Base-by-base conservation (phyloP, 2,329 filamentous ascomycete genomes). In the Fusarium sambucinum region DNA sequence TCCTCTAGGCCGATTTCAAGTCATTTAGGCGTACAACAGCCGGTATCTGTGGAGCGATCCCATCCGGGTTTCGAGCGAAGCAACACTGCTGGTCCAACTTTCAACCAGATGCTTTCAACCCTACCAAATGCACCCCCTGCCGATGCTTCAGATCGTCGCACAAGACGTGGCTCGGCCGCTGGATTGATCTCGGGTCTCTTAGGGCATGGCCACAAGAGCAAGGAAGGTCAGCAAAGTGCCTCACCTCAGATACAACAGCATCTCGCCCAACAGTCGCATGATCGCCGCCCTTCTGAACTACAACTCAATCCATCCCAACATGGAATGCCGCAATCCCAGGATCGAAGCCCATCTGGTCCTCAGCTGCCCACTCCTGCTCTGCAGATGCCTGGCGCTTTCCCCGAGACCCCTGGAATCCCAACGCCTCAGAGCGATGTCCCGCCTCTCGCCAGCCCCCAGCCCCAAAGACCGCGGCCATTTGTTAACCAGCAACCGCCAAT, bases 171-270 rank as follows among this genome's bases (percentile, higher is more conserved):
- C 16, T 78, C 78, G 10, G 69, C 75, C 6, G 70, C 75, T 13
- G 74, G 69, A 14, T 60, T 79, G 25, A 64, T 79, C 19, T 75
- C 75, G 5, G 73, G 73, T 4, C 60, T 78, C 12, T 40, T 78
- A 19, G 76, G 76, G 4, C 74, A 71, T 30, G 66, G 63, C 13
- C 66, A 69, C 10, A 76, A 66, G 38, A 60, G 63, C 41, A 63
- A 69, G 27, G 70, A 70, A 21, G 25, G 56, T 5, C 60, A 59
- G 17, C 64, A 66, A 19, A 47, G 23, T 17, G 48, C 38, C 12
- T 17, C 51, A 6, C 33, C 60, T 21, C 57, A 69, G 14, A 58
- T 38, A 19, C 70, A 73, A 32, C 70, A 66, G 38, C 54, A 59
- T 45, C 33, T 45, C 9, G 32, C 30, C n/a, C 69, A 67, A 38